Base-by-base conservation (phyloP, 768 basidiomycete genomes). In the Chiua virens region DNA sequence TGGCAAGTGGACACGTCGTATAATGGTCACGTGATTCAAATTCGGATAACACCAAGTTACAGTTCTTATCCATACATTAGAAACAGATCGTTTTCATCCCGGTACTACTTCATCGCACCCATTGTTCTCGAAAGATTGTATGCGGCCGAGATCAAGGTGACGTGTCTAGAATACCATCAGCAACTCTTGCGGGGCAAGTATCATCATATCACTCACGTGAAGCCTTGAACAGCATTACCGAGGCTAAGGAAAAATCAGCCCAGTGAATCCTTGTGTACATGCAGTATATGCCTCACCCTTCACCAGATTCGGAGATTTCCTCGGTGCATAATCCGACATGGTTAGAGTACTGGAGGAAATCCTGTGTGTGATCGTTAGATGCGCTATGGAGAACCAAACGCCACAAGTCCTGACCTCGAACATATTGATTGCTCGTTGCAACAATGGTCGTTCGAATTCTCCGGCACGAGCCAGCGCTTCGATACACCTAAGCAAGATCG, bases 391-490 rank as follows among this genome's bases (percentile, higher is more conserved):
- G 4, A 17, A 7, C 13, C 18, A 40, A 20, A 5, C 2, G 1
- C 4, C 15, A 13, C 25, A n/a, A 50, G 43, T 25, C 30, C 77
- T 38, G 50, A 91, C 92, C 78, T 95, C 92, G 55, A 98, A 94
- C 88, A 97, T 94, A n/a, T 79, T 69, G 6, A 89, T 77, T 5
- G 93, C 86, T 46, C 79, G 81, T 14, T 72, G 72, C 14, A 96
- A 73, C 57, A 93, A 76, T 8, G 75, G 57, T 42, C 72, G 76
- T 58, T 96, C 88, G 53, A 79, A 90, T 51, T 88, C 80, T 1
- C 93, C 93, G 0, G 89, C 94, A 10, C 95, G 80, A 0, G 92
- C 91, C 54, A 98, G 71, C 0, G 93, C 93, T 61, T 98, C 94
- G 38, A 96, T 75, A 55, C 87, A 87, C 88, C 89, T 89, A 54